These are phyloP conservation scores for Arachnomyces sp. DNA, from an alignment of 2,329 filamentous ascomycete genomes.

Conservation along the genomic window DNA sequence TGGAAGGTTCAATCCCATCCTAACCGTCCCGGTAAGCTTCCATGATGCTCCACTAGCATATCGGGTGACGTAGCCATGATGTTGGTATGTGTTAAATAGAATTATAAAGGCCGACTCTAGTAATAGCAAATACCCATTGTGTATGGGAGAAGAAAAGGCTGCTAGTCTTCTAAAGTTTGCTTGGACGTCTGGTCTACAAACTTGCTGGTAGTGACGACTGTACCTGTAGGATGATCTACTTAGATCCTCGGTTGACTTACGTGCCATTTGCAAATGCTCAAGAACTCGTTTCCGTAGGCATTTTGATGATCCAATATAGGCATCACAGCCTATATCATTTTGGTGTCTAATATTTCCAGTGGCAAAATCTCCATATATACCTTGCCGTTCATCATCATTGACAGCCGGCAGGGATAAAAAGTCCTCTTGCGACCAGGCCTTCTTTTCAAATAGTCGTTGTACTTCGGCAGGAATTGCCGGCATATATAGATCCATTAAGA, in stretches of 20 bases:
- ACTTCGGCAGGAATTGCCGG: neutral
- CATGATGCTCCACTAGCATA: neutral
- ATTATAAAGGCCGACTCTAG: constrained; percentile 1
- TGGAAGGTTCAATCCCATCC: neutral
- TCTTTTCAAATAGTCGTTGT: neutral
- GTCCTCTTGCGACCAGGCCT: neutral
- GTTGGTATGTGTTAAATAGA: neutral
- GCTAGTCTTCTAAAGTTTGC: neutral
- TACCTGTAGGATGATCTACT: no score
- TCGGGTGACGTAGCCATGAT: neutral
- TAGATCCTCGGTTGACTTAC: neutral
- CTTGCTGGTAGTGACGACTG: neutral
- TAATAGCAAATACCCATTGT: neutral
- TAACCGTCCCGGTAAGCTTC: neutral
- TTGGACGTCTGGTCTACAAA: neutral
- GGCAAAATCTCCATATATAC: constrained; percentile 1
- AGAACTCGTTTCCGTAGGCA: neutral
- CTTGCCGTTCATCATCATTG: neutral
- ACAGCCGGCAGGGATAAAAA: neutral
- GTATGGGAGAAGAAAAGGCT: neutral
- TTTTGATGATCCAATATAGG: neutral
- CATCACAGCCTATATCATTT: neutral
- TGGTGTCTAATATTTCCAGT: neutral
- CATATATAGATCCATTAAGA: neutral
- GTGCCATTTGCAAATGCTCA: neutral